Evolutionary conservation across 345 rosid species (phyloP), one percentile per base, ranked within the genome.

Genomic region (Erodium maritimum): DNA sequence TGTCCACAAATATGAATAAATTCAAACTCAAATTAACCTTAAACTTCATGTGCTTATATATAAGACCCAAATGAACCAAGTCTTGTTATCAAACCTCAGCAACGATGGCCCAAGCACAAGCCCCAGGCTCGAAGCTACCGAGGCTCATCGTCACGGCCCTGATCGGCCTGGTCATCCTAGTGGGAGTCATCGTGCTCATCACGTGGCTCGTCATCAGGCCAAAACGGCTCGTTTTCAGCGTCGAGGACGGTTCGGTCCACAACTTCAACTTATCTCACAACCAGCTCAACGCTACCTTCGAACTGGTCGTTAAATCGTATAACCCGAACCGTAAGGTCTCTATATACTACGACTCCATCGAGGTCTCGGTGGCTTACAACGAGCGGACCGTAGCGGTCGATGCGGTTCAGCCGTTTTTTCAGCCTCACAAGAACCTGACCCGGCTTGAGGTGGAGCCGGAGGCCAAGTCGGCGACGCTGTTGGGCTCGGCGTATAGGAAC

Each of bases 131-230:
- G 9, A 67, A 54, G 33, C 61, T 75, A 4, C 20, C 69, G 33
- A 68, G 72, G 51, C 66, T 63, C 37, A 55, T 74, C 5, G 61
- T 75, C 50, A 2, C 70, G 52, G 55, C 56, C 61, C 34, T 82
- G 20, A 52, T 80, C 11, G 56, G 64, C 67, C 42, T 79, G 23
- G 79, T 91, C 16, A 64, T 88, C 68, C 66, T 88, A 7, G 37
- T 74, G 13, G 96, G 85, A 13, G 19, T 86, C 6, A 78, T 72
- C n/a, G 66, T 86, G 51, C 68, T 93, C 56, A 75, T 86, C 73
- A 58, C 79, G 9, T 93, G 95, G 95, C 79, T 86, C 4, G 63
- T 75, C 20, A 54, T 91, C 59, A 69, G 73, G 67, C 96, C 99
- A 1, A 80, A 82, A 53, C 75, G 71, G 53, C 72, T 85, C 16